phyloP scores from a whole-genome alignment of 352 stramenopile species.

The Phytophthora colocasiae region DNA sequence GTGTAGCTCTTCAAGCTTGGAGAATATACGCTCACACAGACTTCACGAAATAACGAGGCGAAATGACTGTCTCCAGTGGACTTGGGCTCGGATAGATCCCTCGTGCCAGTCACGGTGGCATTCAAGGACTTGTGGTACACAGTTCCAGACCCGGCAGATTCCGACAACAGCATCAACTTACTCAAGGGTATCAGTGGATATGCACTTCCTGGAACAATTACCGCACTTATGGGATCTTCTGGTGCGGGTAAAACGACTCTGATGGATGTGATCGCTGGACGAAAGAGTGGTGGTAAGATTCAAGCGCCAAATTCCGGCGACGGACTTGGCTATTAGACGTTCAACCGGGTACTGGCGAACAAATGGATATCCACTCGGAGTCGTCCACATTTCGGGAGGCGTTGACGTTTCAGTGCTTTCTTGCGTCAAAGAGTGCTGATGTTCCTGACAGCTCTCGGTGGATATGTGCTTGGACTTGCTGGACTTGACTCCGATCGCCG shows the following conservation, averaged over 20 bases:
- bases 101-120: slow-evolving; percentile 14
- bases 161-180: slow-evolving; percentile 17
- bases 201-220: slow-evolving; percentile 15
- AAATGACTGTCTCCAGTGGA: background rate
- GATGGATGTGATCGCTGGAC: slow-evolving; percentile 26
- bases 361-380: slow-evolving; percentile 24
- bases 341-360: slow-evolving; percentile 26
- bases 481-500: slow-evolving; percentile 17
- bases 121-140: slow-evolving; percentile 27
- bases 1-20: background rate
- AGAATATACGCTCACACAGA: slow-evolving; percentile 7
- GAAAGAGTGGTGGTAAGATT: slow-evolving; percentile 19
- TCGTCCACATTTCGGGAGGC: slow-evolving; percentile 21
- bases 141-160: slow-evolving; percentile 12
- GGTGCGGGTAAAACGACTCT: slow-evolving; percentile 29
- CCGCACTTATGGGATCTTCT: slow-evolving; percentile 26
- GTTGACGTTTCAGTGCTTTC: slow-evolving; percentile 22
- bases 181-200: slow-evolving; percentile 27
- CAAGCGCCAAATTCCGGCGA: slow-evolving; percentile 16
- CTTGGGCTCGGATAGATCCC: too few species aligned
- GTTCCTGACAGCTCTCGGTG: slow-evolving; percentile 14
- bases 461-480: slow-evolving; percentile 14
- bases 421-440: slow-evolving; percentile 13
- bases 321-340: slow-evolving; percentile 16
- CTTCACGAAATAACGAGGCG: slow-evolving; percentile 1